Evolutionary conservation across 2,329 filamentous ascomycete genomes (phyloP), one percentile per base, ranked within the genome.

Genomic region (Hymenoscyphus fructigenus): DNA sequence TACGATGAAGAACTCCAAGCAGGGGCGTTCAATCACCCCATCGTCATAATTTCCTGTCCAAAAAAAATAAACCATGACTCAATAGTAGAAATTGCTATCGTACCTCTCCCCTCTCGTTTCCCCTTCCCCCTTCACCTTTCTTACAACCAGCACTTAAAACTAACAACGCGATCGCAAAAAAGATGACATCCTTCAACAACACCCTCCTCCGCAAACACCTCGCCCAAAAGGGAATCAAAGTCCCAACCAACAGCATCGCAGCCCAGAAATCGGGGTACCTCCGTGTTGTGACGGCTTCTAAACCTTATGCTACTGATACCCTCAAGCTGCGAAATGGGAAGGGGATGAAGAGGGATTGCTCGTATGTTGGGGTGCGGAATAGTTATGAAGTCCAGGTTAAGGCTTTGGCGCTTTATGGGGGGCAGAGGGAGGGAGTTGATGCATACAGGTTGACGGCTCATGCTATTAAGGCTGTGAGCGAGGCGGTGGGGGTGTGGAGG

Each of bases 151-250:
- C 28, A 38, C 20, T 28, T 1, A 32, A 61, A 32, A 29, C 6
- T 17, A 14, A 50, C 23, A 12, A 61, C 23, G 5, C 6, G 7
- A 17, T 29, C 5, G 26, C 17, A 3, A 7, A 44, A 60, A 20
- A 69, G 68, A 67, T 70, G 64, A 67, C 66, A 26, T 68, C 66
- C n/a, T 70, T 70, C 61, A 38, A 66, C 34, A 60, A 60, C 9
- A 66, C 60, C 5, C 26, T 60, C 14, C 64, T 70, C 4, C 64
- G 64, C 17, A 57, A 36, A 7, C 65, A 68, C 60, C 61, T 68
- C 32, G 57, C 63, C 10, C 14, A 60, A 6, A 67, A 66, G 60
- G 61, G 68, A 14, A 64, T 66, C 15, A 59, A 65, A 15, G 15
- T 28, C 26, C 15, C 32, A 23, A 63, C 59, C 5, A 65, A 62